Evolutionary conservation across 2,329 filamentous ascomycete genomes (phyloP), one percentile per base, ranked within the genome.

Genomic region (Davidsoniella eucalypti): DNA sequence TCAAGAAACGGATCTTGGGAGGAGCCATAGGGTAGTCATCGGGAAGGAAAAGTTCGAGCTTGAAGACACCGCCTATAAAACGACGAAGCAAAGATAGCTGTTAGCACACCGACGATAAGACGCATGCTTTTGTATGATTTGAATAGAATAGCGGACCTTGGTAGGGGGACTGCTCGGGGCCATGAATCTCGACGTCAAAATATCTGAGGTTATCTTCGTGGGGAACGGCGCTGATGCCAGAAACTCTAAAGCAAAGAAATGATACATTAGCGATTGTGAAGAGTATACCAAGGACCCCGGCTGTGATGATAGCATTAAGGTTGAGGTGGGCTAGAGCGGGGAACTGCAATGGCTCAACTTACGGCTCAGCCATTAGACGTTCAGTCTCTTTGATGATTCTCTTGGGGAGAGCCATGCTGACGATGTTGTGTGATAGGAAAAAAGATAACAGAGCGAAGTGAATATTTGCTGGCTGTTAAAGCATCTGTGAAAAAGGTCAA

Each of bases 11-110:
- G 62, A 98, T 95, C 73, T 95, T 95, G 43, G 92, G 92, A 49
- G 92, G 90, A 33, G 87, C 94, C 92, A 98, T 98, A 40, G 92
- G 92, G 65, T 98, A 98, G 69, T 98, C 92, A 61, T 98, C 92
- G 42, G 93, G 93, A 21, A 98, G 76, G 66, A 98, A 98, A 17
- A 98, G 79, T 67, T 98, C 92, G 55, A 96, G 82, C 67, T 93
- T 90, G 73, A 98, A 98, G 56, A 94, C 76, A 45, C 93, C 92
- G 50, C 74, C 75, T 78, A 52, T 23, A 51, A 8, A 25, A 39
- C 10, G 18, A 44, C 21, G 21, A 23, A 23, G 21, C 21, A 23
- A 23, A 25, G n/a, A 38, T 49, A 18, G 21, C n/a, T 9, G 5
- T 33, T 33, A 33, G 29, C 12, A 33, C 8, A 33, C 29, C 29